Conservation (phyloP, 352 stramenopile species). For the Nothophytophthora sp. region DNA sequence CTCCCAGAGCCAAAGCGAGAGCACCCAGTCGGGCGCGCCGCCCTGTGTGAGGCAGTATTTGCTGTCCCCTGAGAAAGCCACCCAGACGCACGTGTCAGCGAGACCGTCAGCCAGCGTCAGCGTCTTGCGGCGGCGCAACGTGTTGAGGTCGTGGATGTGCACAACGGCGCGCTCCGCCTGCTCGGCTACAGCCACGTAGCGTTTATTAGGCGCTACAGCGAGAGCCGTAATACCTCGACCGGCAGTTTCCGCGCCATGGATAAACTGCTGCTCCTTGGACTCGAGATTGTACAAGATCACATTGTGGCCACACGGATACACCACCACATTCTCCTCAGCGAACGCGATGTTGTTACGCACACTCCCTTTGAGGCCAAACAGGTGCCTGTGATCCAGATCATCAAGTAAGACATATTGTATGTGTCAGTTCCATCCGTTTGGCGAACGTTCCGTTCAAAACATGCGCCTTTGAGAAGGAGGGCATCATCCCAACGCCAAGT, state of each 20-base stretch:
- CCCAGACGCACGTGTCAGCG: conserved; percentile 70
- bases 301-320: conserved; percentile 90
- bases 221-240: conserved; percentile 89
- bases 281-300: conserved; percentile 89
- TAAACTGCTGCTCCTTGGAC: conserved; percentile 90
- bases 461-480: too few species aligned
- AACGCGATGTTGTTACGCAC: conserved; percentile 88
- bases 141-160: conserved; percentile 91
- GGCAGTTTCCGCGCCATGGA: conserved; percentile 80
- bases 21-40: conserved; percentile 87
- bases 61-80: conserved; percentile 91
- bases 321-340: conserved; percentile 81
- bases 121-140: conserved; percentile 85
- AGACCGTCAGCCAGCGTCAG: conserved; percentile 79
- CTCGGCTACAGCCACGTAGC: conserved; percentile 91
- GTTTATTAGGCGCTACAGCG: conserved; percentile 74
- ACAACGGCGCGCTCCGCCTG: conserved; percentile 78
- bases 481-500: background rate
- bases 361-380: conserved; percentile 85
- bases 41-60: conserved; percentile 92
- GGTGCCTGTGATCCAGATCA: conserved; percentile 51
- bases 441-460: too few species aligned
- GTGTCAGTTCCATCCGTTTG: too few species aligned
- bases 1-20: conserved; percentile 93
- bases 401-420: background rate